Base-by-base conservation (phyloP, 2,329 filamentous ascomycete species). In the Rugonectria rugulosa region DNA sequence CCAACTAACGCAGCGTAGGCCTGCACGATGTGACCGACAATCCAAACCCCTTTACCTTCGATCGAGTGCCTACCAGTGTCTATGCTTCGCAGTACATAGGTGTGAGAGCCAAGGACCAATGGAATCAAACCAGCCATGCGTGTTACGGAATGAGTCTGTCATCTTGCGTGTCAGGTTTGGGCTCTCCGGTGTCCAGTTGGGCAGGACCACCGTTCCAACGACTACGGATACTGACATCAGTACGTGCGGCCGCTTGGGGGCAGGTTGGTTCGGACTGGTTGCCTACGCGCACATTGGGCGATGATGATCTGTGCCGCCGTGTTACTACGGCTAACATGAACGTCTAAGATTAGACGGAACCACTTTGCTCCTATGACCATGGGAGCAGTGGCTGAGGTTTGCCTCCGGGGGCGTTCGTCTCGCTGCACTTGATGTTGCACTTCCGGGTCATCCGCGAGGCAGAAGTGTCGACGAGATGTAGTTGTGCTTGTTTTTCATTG, bases 351-450 rank as follows among this genome's bases (percentile, higher is more conserved):
- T n/a, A n/a, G n/a, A n/a, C n/a, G n/a, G n/a, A n/a, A n/a, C n/a
- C n/a, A n/a, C n/a, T n/a, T n/a, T 26, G 17, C 26, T 24, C 26
- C 15, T 19, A 32, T 52, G 32, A 52, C 23, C 14, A 21, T 6
- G 36, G 9, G 15, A 21, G n/a, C 11, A 20, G 44, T 23, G 44
- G 52, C 52, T 32, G 40, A 48, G 40, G 23, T 47, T 34, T 36
- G 51, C 36, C 51, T 40, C 23, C 24, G 7, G 24, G 19, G 19
- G 24, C 31, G 23, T 24, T n/a, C 14, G n/a, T 14, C 46, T 14
- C 11, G 44, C 26, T 49, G 27, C 38, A 43, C 44, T 42, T 15
- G n/a, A 17, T 27, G 6, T 41, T 34, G 29, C 52, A 10, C 19
- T 27, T 47, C 42, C 50, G 43, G 12, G 24, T 37, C 37, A 48